Conservation (phyloP, 331 rosid genomes). For the Cucumis variabilis region DNA sequence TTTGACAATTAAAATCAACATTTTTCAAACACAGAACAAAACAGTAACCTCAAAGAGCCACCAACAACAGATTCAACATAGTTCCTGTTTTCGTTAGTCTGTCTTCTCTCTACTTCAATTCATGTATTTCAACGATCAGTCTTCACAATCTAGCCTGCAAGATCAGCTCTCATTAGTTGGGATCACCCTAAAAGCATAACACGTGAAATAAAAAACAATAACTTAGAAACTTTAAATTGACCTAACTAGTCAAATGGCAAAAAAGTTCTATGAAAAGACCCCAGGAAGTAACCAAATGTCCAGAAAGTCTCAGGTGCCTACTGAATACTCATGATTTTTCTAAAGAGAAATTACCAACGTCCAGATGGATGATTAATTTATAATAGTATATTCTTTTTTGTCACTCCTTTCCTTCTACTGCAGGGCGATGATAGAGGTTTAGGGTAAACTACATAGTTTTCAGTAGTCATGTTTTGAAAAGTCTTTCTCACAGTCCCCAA, state of each 20-base stretch:
- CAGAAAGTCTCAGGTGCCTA: background rate
- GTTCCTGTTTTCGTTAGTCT: background rate
- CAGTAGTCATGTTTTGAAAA: background rate
- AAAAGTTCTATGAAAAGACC: background rate
- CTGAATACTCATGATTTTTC: background rate
- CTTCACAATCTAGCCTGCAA: constrained; percentile 25
- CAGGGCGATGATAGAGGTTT: background rate
- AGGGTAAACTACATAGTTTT: background rate
- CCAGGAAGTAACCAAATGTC: background rate
- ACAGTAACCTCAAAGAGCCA: background rate
- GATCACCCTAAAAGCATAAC: background rate
- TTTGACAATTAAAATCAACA: background rate
- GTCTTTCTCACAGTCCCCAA: background rate
- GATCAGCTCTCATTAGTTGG: background rate
- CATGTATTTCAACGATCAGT: background rate
- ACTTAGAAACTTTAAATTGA: background rate
- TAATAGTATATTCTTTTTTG: background rate
- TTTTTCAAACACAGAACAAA: constrained; percentile 13
- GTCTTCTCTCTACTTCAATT: background rate
- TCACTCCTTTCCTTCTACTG: background rate
- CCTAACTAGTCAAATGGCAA: background rate
- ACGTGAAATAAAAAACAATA: background rate
- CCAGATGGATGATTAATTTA: background rate
- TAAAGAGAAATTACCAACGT: constrained; percentile 4
- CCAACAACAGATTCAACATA: background rate